Base-by-base conservation (phyloP, 352 stramenopile species). In the Albugo laibachii region DNA sequence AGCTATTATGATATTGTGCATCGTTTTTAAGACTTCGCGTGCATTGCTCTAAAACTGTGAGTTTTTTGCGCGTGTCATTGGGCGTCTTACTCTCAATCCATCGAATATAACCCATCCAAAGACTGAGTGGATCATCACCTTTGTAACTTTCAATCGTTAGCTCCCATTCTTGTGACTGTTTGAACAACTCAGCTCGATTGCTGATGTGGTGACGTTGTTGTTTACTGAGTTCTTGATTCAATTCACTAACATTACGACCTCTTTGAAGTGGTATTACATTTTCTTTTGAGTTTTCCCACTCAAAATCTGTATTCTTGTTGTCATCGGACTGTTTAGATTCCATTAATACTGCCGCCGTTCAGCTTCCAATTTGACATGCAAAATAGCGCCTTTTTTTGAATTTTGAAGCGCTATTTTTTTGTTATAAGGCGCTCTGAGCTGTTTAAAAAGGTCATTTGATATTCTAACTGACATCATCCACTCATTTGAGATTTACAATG, bases 221-320 rank as follows among this genome's bases (percentile, higher is more conserved):
- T 12, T 62, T 60, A 13, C 59, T 65, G 52, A 87, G 55, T 38
- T 73, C 69, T 40, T 65, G 59, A 54, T 92, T 92, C 35, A 92
- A 65, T 40, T 92, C 73, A 4, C 55, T 49, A 21, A 92, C 75
- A 44, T 84, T 83, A 13, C 78, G 76, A 3, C 78, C 78, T 21
- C 74, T 59, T 49, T 83, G 81, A 39, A 92, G 57, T 38, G 78
- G 78, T 63, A 85, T 67, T n/a, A 92, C 74, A 53, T 92, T 92
- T 56, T 92, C 78, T 52, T 92, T 92, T 31, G 73, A 76, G 53
- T 60, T 67, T 56, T 92, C 78, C 78, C 78, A 92, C 61, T 77
- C 69, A 52, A 85, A 91, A 38, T 65, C 63, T 24, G 24, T 31
- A 31, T 31, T 31, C 24, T 31, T 31, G 8, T 31, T 31, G 24